Evolutionary conservation across 2,329 filamentous ascomycete genomes (phyloP), one percentile per base, ranked within the genome.

Genomic region (Fusarium proliferatum): DNA sequence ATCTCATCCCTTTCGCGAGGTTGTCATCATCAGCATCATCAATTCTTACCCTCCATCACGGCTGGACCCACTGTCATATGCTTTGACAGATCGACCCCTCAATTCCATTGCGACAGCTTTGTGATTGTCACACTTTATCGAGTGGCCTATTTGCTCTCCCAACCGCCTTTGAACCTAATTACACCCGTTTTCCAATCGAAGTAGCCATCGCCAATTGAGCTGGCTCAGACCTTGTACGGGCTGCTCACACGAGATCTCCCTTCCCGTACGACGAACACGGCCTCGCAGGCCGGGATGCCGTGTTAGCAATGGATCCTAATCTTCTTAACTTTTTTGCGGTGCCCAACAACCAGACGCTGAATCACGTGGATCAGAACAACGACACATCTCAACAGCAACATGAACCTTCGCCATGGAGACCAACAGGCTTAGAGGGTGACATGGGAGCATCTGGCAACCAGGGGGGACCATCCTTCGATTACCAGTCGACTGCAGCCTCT

Each of bases 251-350:
- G 52, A 76, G 63, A 71, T 67, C 66, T 63, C 45, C 61, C 71
- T 64, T 71, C 49, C 55, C 43, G 42, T 67, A 74, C 76, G 45
- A 76, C 74, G 39, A 74, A 64, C 58, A 69, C 69, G 72, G 69
- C 77, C 77, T 75, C 42, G 42, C 55, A 70, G 76, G 77, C 74
- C 76, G 77, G 77, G 77, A 78, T 78, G 76, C 77, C 76, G 76
- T 78, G 75, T 77, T 78, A 76, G 73, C 74, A 73, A 78, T 78
- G 77, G 77, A 78, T 64, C 77, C 77, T 62, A 78, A 78, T 73
- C 73, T 78, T 33, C 77, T 78, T 45, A 78, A 77, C 64, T 78
- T 78, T 63, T 78, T 78, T 49, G 77, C 77, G 74, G 77, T 78
- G 46, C 77, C 77, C 34, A 78, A 78, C 62, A 78, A 78, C 52